phyloP scores from a whole-genome alignment of 202 grass and related monocot species.

The Eragrostis tef region DNA sequence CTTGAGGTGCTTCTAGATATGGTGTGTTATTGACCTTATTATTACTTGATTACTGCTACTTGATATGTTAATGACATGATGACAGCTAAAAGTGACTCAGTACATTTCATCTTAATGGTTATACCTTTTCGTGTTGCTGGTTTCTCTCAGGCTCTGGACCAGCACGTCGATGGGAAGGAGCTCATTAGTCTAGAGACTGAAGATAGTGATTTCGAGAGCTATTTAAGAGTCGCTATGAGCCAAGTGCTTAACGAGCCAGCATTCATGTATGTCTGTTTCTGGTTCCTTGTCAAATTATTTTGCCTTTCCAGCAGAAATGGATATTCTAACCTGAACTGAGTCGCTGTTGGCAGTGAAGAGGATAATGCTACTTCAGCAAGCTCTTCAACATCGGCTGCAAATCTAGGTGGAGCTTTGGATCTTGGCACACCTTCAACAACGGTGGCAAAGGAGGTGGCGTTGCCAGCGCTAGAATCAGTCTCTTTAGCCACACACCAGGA shows the following conservation, averaged over 20 bases:
- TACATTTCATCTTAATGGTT: not conserved
- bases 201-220: constrained; percentile 56
- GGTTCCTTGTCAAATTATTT: not conserved
- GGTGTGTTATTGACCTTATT: constrained; percentile 11
- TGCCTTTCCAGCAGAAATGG: not conserved
- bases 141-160: constrained; percentile 59
- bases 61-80: not conserved
- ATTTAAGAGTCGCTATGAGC: constrained; percentile 55
- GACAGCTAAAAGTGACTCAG: not conserved
- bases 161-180: constrained; percentile 38
- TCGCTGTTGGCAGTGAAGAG: constrained; percentile 35
- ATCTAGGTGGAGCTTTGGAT: constrained; percentile 10
- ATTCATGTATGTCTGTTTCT: constrained; percentile 35
- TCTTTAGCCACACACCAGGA: constrained; percentile 37
- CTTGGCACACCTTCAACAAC: constrained; percentile 21
- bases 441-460: constrained; percentile 26
- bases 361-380: constrained; percentile 8
- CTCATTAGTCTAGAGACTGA: constrained; percentile 37
- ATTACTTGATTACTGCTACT: not conserved
- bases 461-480: constrained; percentile 39
- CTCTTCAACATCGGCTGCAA: not conserved
- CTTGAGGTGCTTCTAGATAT: constrained; percentile 58
- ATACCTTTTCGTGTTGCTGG: constrained; percentile 22
- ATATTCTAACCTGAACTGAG: constrained; percentile 20
- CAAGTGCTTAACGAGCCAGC: constrained; percentile 54